Evolutionary conservation across 371 early-diverging fungal species (phyloP), one percentile per base, ranked within the genome.

Genomic region (Apophysomyces ossiformis): DNA sequence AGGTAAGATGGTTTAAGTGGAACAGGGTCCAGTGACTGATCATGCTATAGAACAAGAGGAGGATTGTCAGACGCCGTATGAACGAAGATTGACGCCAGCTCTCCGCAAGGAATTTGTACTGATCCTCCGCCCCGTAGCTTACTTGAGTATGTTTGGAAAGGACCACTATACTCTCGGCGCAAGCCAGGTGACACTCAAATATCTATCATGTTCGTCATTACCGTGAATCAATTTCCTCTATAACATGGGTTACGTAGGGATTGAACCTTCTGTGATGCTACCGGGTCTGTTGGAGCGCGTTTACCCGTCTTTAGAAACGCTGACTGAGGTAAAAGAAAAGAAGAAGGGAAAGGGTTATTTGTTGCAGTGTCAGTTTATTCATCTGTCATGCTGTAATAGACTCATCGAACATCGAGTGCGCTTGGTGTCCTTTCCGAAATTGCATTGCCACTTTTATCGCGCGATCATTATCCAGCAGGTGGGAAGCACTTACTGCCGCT

Each of bases 321-420:
- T 95, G 64, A 95, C 93, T 4, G 93, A 95, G 77, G 82, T 80
- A 69, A 60, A 18, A 18, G 18, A 16, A 37, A 7, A 16, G 26
- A n/a, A 45, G 0, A 35, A 62, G 37, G 15, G 15, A 46, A 11
- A 54, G 7, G 2, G 56, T 32, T n/a, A n/a, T 39, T 61, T 12
- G 43, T 54, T 37, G 44, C 2, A 26, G 2, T 26, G 32, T 26
- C 32, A 26, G 32, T 26, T 26, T 26, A 26, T 26, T 26, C 32
- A 26, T 26, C 32, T 26, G 32, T 26, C 3, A 7, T 32, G 38
- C 9, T 56, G 4, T 58, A 57, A 21, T 67, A 88, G 84, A 93
- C 94, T 0, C 95, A 96, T 70, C 90, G 96, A 21, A 96, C 95
- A 36, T 83, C 88, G 4, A 91, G 93, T 37, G 92, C 90, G 15